These are phyloP conservation scores for Colletotrichum paranaense DNA, from an alignment of 2,329 filamentous ascomycete genomes.

Conservation along the genomic window DNA sequence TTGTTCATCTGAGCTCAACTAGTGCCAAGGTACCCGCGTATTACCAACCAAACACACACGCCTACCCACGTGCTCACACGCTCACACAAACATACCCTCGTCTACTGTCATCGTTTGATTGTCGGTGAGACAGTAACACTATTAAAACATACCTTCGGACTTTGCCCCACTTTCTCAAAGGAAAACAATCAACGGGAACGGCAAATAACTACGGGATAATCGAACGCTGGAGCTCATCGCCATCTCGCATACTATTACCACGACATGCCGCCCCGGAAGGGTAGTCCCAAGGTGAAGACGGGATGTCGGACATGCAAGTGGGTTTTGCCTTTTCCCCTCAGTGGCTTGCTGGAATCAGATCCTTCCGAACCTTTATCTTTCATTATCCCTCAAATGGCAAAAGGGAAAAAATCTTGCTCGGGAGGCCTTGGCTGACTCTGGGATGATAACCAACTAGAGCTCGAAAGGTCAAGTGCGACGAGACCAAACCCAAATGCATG, in stretches of 20 bases:
- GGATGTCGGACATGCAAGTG: slow-evolving; percentile 68
- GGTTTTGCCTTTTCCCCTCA: slow-evolving; percentile 40
- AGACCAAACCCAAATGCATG: slow-evolving; percentile 63
- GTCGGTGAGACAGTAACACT: not conserved
- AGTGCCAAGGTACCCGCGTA: not conserved
- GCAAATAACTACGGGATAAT: not conserved
- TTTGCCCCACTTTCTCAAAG: not conserved
- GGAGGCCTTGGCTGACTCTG: not conserved
- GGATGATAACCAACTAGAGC: slow-evolving; percentile 48
- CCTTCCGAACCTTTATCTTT: too few relatives aligned
- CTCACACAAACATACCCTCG: not conserved
- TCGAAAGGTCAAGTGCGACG: slow-evolving; percentile 68
- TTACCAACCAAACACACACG: not conserved
- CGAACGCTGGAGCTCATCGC: not conserved
- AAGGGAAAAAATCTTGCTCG: too few relatives aligned
- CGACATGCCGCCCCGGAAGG: slow-evolving; percentile 28
- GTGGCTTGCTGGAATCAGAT: too few relatives aligned
- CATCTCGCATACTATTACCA: not conserved
- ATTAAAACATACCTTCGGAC: not conserved
- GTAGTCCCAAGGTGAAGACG: slow-evolving; percentile 53
- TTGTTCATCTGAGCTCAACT: slow-evolving; percentile 11
- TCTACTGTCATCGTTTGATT: not conserved
- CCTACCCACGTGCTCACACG: too few relatives aligned
- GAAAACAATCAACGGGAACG: not conserved
- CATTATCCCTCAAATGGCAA: too few relatives aligned